Evolutionary conservation across 495 filamentous ascomycete genomes (phyloP).

Genomic region (Aspergillus panamensis): DNA sequence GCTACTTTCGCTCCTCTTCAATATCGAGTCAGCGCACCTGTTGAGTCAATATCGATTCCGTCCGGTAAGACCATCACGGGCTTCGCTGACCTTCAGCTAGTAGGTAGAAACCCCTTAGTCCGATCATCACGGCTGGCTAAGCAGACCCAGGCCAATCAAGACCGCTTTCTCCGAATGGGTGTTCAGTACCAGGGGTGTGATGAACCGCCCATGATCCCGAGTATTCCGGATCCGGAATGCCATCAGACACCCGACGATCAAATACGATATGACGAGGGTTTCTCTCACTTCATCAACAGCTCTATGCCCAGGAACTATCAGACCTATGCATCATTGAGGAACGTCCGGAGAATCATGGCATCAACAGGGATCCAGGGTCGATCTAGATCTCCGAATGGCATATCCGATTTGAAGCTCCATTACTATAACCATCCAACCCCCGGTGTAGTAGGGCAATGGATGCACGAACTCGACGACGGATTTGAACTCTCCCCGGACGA

Average conservation of each 20-base stretch:
- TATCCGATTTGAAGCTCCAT: constrained; percentile 20
- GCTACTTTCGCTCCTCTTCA: constrained; percentile 12
- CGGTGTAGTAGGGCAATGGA: constrained; percentile 19
- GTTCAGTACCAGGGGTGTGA: constrained; percentile 14
- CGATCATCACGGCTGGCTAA: not conserved
- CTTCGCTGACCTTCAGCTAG: not conserved
- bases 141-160: not conserved
- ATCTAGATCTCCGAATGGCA: constrained; percentile 12
- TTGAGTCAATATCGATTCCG: constrained; percentile 8
- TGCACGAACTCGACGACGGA: constrained; percentile 10
- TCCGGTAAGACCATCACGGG: constrained; percentile 10
- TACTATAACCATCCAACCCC: constrained; percentile 14
- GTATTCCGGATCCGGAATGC: constrained; percentile 2
- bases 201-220: constrained; percentile 1
- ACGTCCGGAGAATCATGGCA: constrained; percentile 18
- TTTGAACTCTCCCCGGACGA: constrained; percentile 16
- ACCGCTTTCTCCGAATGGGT: constrained; percentile 11
- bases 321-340: constrained; percentile 20
- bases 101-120: no score
- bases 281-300: constrained; percentile 12
- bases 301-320: constrained; percentile 11
- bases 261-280: constrained; percentile 5
- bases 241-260: not conserved
- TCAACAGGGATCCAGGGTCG: constrained; percentile 14
- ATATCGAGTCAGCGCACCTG: not conserved